phyloP scores from a whole-genome alignment of 1,284 basidiomycete genomes.

The Tilletia indica region DNA sequence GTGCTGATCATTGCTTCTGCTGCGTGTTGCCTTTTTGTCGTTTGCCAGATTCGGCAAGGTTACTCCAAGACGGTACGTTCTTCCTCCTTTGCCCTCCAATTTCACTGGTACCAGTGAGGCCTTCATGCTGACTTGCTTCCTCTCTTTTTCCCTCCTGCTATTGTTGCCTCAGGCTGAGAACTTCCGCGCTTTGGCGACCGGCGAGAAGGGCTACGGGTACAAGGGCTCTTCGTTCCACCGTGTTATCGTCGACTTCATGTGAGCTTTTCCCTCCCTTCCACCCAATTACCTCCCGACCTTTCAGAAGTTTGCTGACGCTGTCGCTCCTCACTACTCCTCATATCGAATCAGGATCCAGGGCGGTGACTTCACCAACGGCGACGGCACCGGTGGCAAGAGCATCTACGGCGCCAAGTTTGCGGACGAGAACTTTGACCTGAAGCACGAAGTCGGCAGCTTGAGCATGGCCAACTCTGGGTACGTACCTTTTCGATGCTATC shows the following conservation, averaged over 20 bases:
- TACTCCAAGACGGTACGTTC: background rate
- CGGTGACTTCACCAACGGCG: conserved; percentile 66
- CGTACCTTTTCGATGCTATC: background rate
- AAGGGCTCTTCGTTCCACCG: conserved; percentile 67
- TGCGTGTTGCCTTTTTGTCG: background rate
- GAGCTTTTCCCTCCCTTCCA: background rate
- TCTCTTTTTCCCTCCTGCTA: background rate
- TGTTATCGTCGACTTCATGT: conserved; percentile 67
- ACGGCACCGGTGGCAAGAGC: conserved; percentile 56
- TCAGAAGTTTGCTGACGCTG: too few relatives aligned
- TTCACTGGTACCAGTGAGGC: background rate
- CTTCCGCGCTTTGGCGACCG: conserved; percentile 64
- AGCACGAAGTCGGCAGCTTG: conserved; percentile 41
- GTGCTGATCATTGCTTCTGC: conserved; percentile 27
- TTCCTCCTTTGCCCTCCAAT: background rate
- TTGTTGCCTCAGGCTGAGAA: conserved; percentile 20
- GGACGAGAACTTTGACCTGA: conserved; percentile 44
- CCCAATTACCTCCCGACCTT: background rate
- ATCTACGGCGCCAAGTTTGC: conserved; percentile 55
- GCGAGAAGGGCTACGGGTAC: conserved; percentile 74
- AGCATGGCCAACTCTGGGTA: conserved; percentile 39
- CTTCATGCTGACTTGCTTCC: background rate
- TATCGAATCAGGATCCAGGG: conserved; percentile 63
- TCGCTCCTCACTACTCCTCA: too few relatives aligned
- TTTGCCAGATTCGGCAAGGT: background rate